phyloP scores from a whole-genome alignment of 2,329 filamentous ascomycete genomes.

The Trichoderma sp. region DNA sequence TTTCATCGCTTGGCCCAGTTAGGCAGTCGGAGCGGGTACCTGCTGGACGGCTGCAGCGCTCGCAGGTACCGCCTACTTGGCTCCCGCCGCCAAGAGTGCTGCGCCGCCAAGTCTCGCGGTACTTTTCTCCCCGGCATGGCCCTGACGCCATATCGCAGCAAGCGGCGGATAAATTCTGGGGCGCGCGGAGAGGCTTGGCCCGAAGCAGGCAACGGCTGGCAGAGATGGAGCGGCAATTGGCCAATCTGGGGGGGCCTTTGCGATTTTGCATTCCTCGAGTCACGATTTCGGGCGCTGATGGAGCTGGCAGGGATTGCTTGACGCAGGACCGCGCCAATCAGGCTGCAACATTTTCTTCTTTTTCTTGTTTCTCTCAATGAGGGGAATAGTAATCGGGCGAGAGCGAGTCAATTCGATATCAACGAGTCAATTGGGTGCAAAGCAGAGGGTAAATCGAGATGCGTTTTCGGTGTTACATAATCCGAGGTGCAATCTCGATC shows the following conservation, averaged over 20 bases:
- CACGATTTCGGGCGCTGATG: background rate
- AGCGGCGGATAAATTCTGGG: background rate
- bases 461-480: background rate
- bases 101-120: background rate
- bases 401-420: background rate
- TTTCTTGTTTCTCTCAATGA: background rate
- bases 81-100: constrained; percentile 2
- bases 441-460: background rate
- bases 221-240: background rate
- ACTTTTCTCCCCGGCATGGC: background rate
- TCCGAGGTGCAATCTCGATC: background rate
- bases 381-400: background rate
- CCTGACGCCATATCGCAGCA: constrained; percentile 2
- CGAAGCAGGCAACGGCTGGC: background rate
- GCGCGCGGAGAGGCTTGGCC: background rate
- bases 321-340: constrained; percentile 15
- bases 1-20: background rate
- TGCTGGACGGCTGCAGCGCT: constrained; percentile 8
- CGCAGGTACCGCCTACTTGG: background rate
- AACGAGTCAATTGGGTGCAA: background rate
- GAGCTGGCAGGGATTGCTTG: background rate
- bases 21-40: constrained; percentile 6
- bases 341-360: background rate
- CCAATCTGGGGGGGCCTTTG: background rate
- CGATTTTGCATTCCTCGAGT: background rate